Evolutionary conservation across 2,329 filamentous ascomycete species (phyloP).

Genomic region (Juglanconis juglandina): DNA sequence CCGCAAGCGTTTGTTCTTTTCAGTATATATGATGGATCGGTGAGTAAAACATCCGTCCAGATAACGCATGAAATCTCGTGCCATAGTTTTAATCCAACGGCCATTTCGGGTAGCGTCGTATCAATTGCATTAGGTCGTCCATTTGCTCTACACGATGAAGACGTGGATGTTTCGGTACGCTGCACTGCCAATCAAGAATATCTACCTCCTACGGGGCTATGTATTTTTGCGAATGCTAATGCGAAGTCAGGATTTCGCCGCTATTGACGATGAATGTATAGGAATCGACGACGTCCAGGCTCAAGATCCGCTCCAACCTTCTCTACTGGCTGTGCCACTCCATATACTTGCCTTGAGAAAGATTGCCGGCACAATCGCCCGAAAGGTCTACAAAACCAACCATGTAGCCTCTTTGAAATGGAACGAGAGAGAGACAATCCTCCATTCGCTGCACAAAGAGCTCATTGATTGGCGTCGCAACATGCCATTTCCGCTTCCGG

Average conservation of each 20-base stretch:
- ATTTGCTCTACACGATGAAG: slow-evolving; percentile 43
- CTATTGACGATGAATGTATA: slow-evolving; percentile 34
- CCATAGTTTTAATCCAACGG: background rate
- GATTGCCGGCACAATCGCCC: slow-evolving; percentile 39
- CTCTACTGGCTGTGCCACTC: slow-evolving; percentile 36
- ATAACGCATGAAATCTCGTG: too few species aligned
- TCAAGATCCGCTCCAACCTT: slow-evolving; percentile 28
- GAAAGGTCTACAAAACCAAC: slow-evolving; percentile 34
- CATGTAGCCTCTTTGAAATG: slow-evolving; percentile 16
- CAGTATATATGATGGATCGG: slow-evolving; percentile 48
- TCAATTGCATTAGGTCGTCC: slow-evolving; percentile 42
- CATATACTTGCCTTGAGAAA: slow-evolving; percentile 39
- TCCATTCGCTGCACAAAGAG: slow-evolving; percentile 35
- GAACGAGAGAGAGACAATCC: slow-evolving; percentile 29
- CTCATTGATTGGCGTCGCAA: slow-evolving; percentile 41
- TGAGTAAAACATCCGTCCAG: slow-evolving; percentile 16
- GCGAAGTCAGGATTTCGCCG: slow-evolving; percentile 28
- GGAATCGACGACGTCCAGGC: slow-evolving; percentile 22
- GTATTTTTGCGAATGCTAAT: background rate
- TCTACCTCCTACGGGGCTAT: background rate
- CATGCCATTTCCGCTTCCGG: slow-evolving; percentile 42
- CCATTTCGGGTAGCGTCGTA: slow-evolving; percentile 33
- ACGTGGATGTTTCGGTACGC: slow-evolving; percentile 39
- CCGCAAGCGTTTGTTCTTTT: slow-evolving; percentile 43
- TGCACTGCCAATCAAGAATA: too few species aligned